A percentile compares a stretch with the other conserved stretches of the same genome.
These are phyloP conservation scores for Leishmania tarentolae DNA, from an alignment of 208 protist species.

Conservation along the genomic window DNA sequence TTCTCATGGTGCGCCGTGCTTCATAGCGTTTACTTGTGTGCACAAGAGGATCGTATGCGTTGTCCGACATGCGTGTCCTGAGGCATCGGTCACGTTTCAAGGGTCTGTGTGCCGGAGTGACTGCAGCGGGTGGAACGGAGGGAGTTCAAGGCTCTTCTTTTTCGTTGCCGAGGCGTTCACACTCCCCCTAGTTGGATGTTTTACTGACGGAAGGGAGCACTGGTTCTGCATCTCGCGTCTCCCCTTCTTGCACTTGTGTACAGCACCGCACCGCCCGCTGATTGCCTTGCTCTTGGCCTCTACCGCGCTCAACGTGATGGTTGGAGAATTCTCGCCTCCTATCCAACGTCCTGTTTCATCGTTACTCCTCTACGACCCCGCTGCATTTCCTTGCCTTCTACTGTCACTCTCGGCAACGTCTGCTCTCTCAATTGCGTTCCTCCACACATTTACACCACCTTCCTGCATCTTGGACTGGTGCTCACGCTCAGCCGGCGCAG, in stretches of 20 bases:
- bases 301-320: not conserved
- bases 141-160: not conserved
- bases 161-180: not conserved
- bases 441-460: not conserved
- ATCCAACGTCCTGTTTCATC: not conserved
- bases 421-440: not conserved
- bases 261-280: not conserved
- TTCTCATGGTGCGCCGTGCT: not conserved
- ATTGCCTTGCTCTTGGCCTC: not conserved
- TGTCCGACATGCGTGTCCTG: not conserved
- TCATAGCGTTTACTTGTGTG: not conserved
- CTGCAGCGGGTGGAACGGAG: not conserved
- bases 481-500: not conserved
- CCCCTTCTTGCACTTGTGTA: not conserved
- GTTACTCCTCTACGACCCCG: not conserved
- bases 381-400: not conserved
- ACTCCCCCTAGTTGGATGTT: not conserved
- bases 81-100: not conserved
- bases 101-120: not conserved
- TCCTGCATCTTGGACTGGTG: not conserved
- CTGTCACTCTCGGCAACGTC: not conserved
- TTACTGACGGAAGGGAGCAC: not conserved
- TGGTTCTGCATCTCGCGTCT: not conserved
- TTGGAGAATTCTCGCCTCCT: not conserved
- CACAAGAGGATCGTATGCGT: not conserved